Percentiles rank a stretch among this genome's conserved stretches.
These are phyloP conservation scores for Hypoxylon sp. DNA, from an alignment of 2,329 filamentous ascomycete genomes.

Conservation along the genomic window DNA sequence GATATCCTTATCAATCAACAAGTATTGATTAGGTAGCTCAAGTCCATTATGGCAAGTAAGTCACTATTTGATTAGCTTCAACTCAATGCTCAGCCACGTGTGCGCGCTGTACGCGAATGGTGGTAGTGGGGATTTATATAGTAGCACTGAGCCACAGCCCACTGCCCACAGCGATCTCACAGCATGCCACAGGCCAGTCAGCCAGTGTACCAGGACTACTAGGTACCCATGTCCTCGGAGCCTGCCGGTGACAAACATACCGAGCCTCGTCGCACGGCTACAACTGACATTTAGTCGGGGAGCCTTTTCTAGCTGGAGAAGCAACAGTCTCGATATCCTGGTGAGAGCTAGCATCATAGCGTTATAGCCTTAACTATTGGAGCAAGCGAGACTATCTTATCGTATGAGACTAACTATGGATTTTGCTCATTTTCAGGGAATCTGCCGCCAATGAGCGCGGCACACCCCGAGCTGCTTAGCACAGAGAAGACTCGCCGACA, in stretches of 20 bases:
- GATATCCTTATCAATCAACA: not conserved
- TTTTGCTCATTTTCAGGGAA: constrained; percentile 40
- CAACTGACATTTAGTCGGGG: constrained; percentile 7
- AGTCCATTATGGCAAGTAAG: not conserved
- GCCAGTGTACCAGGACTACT: no score
- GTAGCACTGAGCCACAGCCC: constrained; percentile 15
- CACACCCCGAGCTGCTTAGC: constrained; percentile 13
- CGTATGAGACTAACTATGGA: constrained; percentile 43
- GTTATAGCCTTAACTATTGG: constrained; percentile 22
- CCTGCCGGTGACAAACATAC: constrained; percentile 1
- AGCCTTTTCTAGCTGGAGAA: constrained; percentile 7
- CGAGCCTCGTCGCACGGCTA: constrained; percentile 40
- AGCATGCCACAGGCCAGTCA: constrained; percentile 26
- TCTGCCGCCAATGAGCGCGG: constrained; percentile 48
- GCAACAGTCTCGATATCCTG: constrained; percentile 40
- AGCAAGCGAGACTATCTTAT: constrained; percentile 7
- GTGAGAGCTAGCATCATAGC: constrained; percentile 42
- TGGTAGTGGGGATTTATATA: not conserved
- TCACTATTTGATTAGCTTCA: not conserved
- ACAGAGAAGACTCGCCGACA: constrained; percentile 9
- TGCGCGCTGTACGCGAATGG: not conserved
- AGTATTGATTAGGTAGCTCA: not conserved
- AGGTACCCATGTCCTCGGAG: constrained; percentile 19
- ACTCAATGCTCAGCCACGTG: not conserved
- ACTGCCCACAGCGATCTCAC: no score